A percentile compares a stretch with the other conserved stretches of the same genome.
phyloP scores from a whole-genome alignment of 768 basidiomycete species.

The Rhizopogon salebrosus region DNA sequence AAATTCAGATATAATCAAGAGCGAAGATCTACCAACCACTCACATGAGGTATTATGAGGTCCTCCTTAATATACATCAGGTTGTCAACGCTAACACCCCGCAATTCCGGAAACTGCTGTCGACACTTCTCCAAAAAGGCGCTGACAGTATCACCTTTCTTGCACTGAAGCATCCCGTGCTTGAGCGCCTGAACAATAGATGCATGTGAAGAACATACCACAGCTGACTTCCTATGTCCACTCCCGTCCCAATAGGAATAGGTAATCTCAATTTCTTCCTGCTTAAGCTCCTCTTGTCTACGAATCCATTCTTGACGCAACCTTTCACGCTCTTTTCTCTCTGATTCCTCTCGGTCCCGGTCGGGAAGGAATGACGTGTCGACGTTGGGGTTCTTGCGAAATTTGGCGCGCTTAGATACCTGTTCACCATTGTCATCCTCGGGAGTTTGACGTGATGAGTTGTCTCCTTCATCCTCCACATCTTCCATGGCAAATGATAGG shows the following conservation, averaged over 20 bases:
- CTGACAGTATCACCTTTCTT: slow-evolving; percentile 94
- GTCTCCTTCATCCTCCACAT: slow-evolving; percentile 48
- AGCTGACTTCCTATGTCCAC: slow-evolving; percentile 91
- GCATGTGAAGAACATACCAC: slow-evolving; percentile 49
- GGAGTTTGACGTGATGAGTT: slow-evolving; percentile 34
- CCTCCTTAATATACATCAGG: slow-evolving; percentile 99
- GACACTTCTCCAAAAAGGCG: slow-evolving; percentile 86
- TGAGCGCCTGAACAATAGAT: neutral
- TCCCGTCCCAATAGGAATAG: slow-evolving; percentile 98
- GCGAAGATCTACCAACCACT: slow-evolving; percentile 18
- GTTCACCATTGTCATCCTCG: slow-evolving; percentile 37
- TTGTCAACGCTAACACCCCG: slow-evolving; percentile 90
- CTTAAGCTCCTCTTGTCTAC: slow-evolving; percentile 63
- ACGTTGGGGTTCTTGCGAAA: slow-evolving; percentile 94
- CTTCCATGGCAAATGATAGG: slow-evolving; percentile 88
- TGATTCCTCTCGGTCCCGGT: slow-evolving; percentile 92
- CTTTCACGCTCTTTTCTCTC: slow-evolving; percentile 88
- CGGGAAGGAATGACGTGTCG: slow-evolving; percentile 96
- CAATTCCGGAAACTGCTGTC: slow-evolving; percentile 89
- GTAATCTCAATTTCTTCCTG: slow-evolving; percentile 80
- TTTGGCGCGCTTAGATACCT: slow-evolving; percentile 64
- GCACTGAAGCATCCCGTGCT: slow-evolving; percentile 50
- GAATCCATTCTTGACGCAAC: slow-evolving; percentile 85
- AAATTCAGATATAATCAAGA: slow-evolving; percentile 1
- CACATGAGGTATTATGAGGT: slow-evolving; percentile 95